Base-by-base conservation (phyloP, 2,329 filamentous ascomycete species). In the Teratosphaeria gauchensis region DNA sequence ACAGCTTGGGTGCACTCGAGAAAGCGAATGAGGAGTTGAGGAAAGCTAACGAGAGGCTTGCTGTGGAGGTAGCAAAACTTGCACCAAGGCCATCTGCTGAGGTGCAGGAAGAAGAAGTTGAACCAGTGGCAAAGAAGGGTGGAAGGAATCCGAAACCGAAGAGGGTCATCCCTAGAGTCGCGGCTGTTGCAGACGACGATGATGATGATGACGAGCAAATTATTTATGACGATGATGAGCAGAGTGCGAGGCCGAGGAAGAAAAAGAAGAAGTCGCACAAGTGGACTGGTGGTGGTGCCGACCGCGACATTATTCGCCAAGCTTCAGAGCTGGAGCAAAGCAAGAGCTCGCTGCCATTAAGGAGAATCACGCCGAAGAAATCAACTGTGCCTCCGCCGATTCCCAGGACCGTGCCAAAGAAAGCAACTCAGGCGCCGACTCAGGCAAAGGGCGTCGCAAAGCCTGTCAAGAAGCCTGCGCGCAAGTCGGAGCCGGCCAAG, bases 1-100 rank as follows among this genome's bases (percentile, higher is more conserved):
- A 60, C 11, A 63, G 60, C 31, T 16, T 67, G 31, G 24, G 28
- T 5, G 58, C 59, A 52, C 58, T 69, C 11, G 64, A 67, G 55
- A 51, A 55, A 14, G 63, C 58, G n/a, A 52, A 61, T 21, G 56
- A 55, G 42, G 64, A 62, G 35, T 53, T 68, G 48, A 61, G 57
- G 42, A 56, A 62, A 38, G 61, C 58, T 28, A 64, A 64, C 38
- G 58, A 58, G 54, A 61, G 55, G 46, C 24, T 66, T 52, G 57
- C 32, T 11, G 56, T 48, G 21, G 59, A 65, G 56, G 38, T 65
- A 1, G 53, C 55, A 54, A 54, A 58, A 46, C 12, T 63, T 51
- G 58, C 48, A 11, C 55, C 54, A 14, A 61, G 56, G 55, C 24
- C 54, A 9, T 51, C 35, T 38, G 19, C 21, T 6, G 21, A 28